These are phyloP conservation scores for Saturnispora gosingensis DNA, from an alignment of 805 yeast genomes.

Conservation along the genomic window DNA sequence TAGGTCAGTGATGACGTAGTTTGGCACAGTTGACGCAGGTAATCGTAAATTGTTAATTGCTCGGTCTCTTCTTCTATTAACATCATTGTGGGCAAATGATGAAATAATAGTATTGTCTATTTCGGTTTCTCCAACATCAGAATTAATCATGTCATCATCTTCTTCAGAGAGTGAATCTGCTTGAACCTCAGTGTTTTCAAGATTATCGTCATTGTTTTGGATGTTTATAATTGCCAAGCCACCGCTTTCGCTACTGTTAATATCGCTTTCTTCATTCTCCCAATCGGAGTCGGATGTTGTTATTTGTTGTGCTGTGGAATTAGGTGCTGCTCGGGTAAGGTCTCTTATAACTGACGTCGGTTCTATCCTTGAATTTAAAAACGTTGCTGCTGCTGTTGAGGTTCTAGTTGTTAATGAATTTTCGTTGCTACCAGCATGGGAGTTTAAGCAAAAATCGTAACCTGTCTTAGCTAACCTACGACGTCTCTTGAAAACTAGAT, in stretches of 20 bases:
- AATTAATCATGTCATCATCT: conserved; percentile 4
- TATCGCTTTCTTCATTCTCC: not conserved
- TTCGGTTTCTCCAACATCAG: not conserved
- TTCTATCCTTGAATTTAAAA: not conserved
- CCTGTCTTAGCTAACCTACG: conserved; percentile 14
- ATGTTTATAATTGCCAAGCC: not conserved
- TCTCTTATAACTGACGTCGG: not conserved
- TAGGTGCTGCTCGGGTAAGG: not conserved
- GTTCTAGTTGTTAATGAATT: not conserved
- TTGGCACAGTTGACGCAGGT: conserved; percentile 24
- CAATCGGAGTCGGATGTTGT: conserved; percentile 1
- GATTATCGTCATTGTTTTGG: not conserved
- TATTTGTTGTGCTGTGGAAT: not conserved
- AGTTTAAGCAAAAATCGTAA: not conserved
- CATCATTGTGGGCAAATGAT: conserved; percentile 3
- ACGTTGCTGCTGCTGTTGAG: not conserved
- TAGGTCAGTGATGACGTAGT: conserved; percentile 23
- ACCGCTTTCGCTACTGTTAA: not conserved
- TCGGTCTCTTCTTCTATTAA: conserved; percentile 14
- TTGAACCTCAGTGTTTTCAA: not conserved
- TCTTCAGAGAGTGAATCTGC: conserved; percentile 11
- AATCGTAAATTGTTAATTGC: conserved; percentile 11
- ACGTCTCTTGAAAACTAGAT: conserved; percentile 25
- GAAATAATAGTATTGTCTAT: conserved; percentile 18
- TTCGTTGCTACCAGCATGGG: not conserved